Percentiles rank a stretch among this genome's conserved stretches.
phyloP scores from a whole-genome alignment of 2,329 filamentous ascomycete species.

The Zopfia rhizophila region DNA sequence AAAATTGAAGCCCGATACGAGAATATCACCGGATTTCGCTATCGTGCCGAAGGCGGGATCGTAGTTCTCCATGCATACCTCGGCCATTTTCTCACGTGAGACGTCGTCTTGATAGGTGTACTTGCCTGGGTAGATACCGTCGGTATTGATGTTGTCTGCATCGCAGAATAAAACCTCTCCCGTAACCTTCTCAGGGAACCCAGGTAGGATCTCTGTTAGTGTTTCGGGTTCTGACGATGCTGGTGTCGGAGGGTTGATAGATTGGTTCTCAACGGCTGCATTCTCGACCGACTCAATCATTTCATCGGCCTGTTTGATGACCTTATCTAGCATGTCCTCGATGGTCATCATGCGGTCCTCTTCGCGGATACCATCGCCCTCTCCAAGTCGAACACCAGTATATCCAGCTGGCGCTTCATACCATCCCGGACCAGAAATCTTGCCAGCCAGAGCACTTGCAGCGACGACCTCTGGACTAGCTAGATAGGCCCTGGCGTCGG shows the following conservation, averaged over 20 bases:
- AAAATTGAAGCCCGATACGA: constrained; percentile 90
- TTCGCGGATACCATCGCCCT: constrained; percentile 73
- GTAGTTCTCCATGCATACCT: constrained; percentile 95
- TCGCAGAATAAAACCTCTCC: constrained; percentile 93
- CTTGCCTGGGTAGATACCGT: constrained; percentile 90
- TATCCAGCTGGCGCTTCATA: constrained; percentile 78
- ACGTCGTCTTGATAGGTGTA: constrained; percentile 93
- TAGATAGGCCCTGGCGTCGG: constrained; percentile 83
- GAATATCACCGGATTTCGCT: constrained; percentile 77
- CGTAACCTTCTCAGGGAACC: constrained; percentile 83
- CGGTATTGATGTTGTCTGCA: constrained; percentile 88
- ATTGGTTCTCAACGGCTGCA: constrained; percentile 44
- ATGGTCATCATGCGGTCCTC: constrained; percentile 73
- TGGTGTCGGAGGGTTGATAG: constrained; percentile 42
- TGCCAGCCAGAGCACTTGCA: constrained; percentile 81
- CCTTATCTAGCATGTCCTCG: constrained; percentile 76
- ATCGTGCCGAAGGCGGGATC: constrained; percentile 74
- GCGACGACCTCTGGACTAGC: constrained; percentile 92
- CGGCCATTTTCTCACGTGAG: constrained; percentile 79
- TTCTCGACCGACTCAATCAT: constrained; percentile 63
- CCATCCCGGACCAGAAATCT: constrained; percentile 79
- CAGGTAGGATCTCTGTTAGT: constrained; percentile 78
- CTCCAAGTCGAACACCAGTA: constrained; percentile 73
- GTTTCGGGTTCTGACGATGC: constrained; percentile 44
- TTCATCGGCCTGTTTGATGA: constrained; percentile 74